Evolutionary conservation across 495 filamentous ascomycete genomes (phyloP), one percentile per base, ranked within the genome.

Genomic region (Neurospora tetrasperma): DNA sequence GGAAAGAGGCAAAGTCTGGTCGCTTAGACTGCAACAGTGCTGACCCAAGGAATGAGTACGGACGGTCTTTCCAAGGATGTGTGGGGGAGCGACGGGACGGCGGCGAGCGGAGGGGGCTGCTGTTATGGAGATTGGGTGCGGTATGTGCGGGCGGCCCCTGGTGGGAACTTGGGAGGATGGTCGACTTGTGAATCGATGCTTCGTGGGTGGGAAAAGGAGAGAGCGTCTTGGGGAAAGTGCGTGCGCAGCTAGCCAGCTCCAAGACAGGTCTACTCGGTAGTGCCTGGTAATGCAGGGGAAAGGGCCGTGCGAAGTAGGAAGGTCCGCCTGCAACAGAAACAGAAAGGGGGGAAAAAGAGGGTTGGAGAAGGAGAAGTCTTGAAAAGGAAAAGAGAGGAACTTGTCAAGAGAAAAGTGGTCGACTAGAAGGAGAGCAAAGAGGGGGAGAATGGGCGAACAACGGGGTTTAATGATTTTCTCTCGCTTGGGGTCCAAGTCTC

Each of bases 401-500:
- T 18, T 18, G 54, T 35, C 23, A 66, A 35, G 54, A 35, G 54
- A 59, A 59, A 59, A 59, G 48, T 66, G 54, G 54, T 66, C 54
- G 27, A 66, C 54, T 8, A 31, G 35, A 31, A 66, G 35, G 54
- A 66, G 75, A 69, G 73, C 70, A 31, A 73, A 73, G 75, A 69
- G 59, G 75, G 71, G 70, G 71, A 75, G 74, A 23, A 62, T 20
- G 79, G 79, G 77, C 76, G 80, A 71, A 72, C 74, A 74, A 78
- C 78, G 79, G 79, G 78, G 79, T 81, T 82, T 81, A 81, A 81
- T 81, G 78, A 79, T 76, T 78, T 78, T 81, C 73, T 62, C 59
- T 77, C 74, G 59, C 72, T 74, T 70, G 71, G 72, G 73, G 73
- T 69, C 73, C 18, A 11, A 31, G 35, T n/a, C 27, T 40, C 54